Evolutionary conservation across 169 alveolate genomes (phyloP).

Genomic region (Ichthyophthirius multifiliis): DNA sequence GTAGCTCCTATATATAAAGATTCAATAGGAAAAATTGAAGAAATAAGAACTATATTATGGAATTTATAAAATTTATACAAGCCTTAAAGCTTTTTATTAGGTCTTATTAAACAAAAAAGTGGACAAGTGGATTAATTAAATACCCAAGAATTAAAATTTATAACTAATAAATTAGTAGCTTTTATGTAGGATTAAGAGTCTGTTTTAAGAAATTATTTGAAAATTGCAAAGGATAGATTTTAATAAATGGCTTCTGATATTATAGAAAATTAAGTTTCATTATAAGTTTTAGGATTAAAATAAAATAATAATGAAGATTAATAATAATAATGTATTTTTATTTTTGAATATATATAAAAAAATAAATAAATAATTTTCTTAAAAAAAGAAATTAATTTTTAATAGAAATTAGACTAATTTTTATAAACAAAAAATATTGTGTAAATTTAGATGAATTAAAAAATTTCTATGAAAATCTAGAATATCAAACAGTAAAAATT

Average conservation of each 20-base stretch:
- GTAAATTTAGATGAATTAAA: slow-evolving; percentile 21
- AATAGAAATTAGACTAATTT: neutral
- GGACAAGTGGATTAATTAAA: neutral
- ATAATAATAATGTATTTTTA: neutral
- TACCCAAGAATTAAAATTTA: slow-evolving; percentile 12
- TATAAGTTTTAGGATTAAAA: neutral
- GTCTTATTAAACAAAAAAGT: neutral
- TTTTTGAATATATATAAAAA: neutral
- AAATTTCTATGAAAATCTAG: neutral
- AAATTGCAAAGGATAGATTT: slow-evolving; percentile 28
- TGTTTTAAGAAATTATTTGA: slow-evolving; percentile 33
- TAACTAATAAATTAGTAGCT: slow-evolving; percentile 15
- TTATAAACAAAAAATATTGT: slow-evolving; percentile 8
- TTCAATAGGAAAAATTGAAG: slow-evolving; percentile 25
- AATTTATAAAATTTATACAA: slow-evolving; percentile 24
- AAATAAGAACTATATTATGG: slow-evolving; percentile 29
- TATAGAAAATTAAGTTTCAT: slow-evolving; percentile 17
- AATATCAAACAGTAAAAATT: slow-evolving; percentile 10
- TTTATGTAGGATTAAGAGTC: slow-evolving; percentile 39
- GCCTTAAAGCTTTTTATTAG: neutral
- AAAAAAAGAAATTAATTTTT: slow-evolving; percentile 10
- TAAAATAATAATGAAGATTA: neutral
- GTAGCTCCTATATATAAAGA: slow-evolving; percentile 34
- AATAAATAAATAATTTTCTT: neutral
- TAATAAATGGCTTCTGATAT: slow-evolving; percentile 11